Conservation (phyloP, 768 basidiomycete genomes). For the Roridomyces roridus region DNA sequence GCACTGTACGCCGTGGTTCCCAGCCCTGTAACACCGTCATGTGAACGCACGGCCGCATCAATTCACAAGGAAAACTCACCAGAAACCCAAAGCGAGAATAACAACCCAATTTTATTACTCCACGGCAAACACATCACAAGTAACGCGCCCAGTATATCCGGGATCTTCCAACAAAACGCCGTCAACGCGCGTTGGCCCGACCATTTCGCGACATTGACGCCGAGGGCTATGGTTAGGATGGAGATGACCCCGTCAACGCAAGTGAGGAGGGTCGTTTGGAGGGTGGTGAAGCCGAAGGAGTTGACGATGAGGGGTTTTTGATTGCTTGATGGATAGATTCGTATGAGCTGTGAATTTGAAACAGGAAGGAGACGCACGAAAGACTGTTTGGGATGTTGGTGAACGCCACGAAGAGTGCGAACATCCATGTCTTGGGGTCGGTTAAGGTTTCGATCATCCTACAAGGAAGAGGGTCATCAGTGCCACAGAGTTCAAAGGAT, state of each 20-base stretch:
- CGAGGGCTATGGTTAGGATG: constrained; percentile 74
- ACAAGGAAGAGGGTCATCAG: constrained; percentile 8
- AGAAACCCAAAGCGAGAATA: constrained; percentile 49
- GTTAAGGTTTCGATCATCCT: constrained; percentile 72
- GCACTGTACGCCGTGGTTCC: constrained; percentile 59
- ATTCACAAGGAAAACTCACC: constrained; percentile 31
- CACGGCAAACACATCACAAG: constrained; percentile 71
- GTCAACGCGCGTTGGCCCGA: constrained; percentile 70
- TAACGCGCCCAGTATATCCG: constrained; percentile 67
- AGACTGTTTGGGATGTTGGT: constrained; percentile 61
- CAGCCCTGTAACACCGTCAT: constrained; percentile 38
- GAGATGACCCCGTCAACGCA: constrained; percentile 71
- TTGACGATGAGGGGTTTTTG: constrained; percentile 69
- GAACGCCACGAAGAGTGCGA: constrained; percentile 69
- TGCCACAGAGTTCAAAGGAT: neutral
- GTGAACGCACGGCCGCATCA: neutral
- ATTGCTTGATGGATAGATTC: constrained; percentile 48
- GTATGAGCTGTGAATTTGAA: neutral
- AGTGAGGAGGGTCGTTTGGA: constrained; percentile 73
- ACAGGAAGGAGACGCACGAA: neutral
- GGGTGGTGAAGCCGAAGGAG: constrained; percentile 65
- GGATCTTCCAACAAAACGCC: constrained; percentile 63
- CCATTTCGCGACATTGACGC: constrained; percentile 62
- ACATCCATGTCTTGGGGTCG: constrained; percentile 81
- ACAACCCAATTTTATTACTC: constrained; percentile 66